Evolutionary conservation across 2,329 filamentous ascomycete genomes (phyloP), one percentile per base, ranked within the genome.

Genomic region (Penicillium sclerotigenum): DNA sequence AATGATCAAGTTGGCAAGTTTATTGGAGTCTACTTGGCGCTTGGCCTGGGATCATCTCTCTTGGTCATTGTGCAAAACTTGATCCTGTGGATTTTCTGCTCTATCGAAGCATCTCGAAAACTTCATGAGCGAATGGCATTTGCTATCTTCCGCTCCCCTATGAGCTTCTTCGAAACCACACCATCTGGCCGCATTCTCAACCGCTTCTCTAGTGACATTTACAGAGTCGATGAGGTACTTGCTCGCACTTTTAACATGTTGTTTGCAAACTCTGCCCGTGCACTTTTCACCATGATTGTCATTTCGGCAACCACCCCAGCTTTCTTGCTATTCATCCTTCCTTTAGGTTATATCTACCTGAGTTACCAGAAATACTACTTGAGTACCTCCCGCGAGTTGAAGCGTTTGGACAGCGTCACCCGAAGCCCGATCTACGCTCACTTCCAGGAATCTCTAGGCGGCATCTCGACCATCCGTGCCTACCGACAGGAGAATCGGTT

Each of bases 51-150:
- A 31, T 87, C 90, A 26, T 88, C 94, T 38, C 81, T 84, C 41
- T 80, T 99, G 61, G 93, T 95, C 3, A 91, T 97, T 40, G 70
- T 95, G 29, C 94, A 97, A 75, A 97, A 93, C 6, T 79, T 99
- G 65, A 91, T 99, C 61, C 81, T 99, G 28, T 99, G 94, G 94
- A 97, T 99, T 63, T 97, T 99, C 78, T 99, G 95, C 77, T 97
- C 94, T 5, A 99, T 99, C 60, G 94, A 99, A 86, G 94, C 94
- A 48, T 97, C 93, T 20, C 86, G 94, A 60, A 99, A 97, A 77
- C 82, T 99, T 54, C 94, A 99, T 72, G 94, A 97, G 77, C 84
- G 90, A 62, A 97, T 99, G 94, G 93, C 93, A 41, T 94, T 89
- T 67, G 91, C 94, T 18, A 97, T 97, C 66, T 99, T 99, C 82